Evolutionary conservation across 768 basidiomycete genomes (phyloP), one percentile per base, ranked within the genome.

Genomic region (Russula brevipes): DNA sequence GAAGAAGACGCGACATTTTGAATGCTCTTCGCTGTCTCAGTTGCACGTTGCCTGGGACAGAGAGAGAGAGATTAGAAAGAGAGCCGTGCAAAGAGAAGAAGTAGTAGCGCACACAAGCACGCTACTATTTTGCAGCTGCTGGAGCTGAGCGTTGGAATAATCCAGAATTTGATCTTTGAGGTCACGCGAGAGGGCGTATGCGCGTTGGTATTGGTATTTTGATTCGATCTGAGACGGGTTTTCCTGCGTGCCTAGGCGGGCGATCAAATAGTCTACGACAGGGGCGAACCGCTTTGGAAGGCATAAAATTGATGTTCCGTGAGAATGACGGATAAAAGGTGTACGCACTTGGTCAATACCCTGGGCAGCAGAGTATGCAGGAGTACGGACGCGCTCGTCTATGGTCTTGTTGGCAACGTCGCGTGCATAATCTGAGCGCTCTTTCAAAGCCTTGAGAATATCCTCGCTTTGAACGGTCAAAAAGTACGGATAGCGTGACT

Each of bases 171-270:
- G 82, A 67, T 84, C 84, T 63, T 79, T 80, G 64, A 90, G 77
- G 46, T 82, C 82, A 68, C 79, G 81, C 38, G 88, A 86, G 55
- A 93, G 81, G 42, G 79, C 77, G 64, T 82, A 78, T 51, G 82
- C 88, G 52, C 90, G 88, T 71, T 89, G 88, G 70, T 89, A 89
- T 75, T 92, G 91, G 68, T 84, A 89, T 72, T 88, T 82, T 50
- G 80, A 76, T 66, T 85, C 81, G 11, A 79, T 77, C 11, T 81
- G 75, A 5, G 77, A 76, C 36, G 82, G 76, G 17, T 77, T 77
- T 39, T 80, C 79, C 53, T 83, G 75, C 51, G 73, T 76, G 72
- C 82, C 81, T 58, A 81, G 74, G 76, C 30, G 73, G 60, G 49
- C 59, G 46, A 63, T 85, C 59, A 91, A 77, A 68, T 83, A 85